Base-by-base conservation (phyloP, 2,329 filamentous ascomycete species). In the Xylariomycetidae sp. region DNA sequence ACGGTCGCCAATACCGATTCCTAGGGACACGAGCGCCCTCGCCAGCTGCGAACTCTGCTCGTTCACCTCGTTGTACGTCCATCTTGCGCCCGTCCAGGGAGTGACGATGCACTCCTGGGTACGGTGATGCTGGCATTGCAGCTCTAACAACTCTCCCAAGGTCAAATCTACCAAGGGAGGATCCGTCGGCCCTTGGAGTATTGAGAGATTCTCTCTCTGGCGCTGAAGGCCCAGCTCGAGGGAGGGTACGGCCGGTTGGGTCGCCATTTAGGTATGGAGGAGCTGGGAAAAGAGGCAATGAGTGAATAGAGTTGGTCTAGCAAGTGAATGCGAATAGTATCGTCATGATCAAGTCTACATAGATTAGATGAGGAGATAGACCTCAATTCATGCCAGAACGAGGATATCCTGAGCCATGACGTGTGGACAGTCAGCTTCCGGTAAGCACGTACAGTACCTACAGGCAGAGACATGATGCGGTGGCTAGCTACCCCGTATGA, bases 71-170 rank as follows among this genome's bases (percentile, higher is more conserved):
- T 74, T 69, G 59, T 84, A 85, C 0, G 80, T 82, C 83, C 83
- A 88, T 49, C 85, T 69, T 4, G 81, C 74, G 1, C 78, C 79
- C 0, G 83, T 88, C 83, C 83, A 88, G 1, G 84, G 81, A 31
- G 85, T 82, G 16, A 88, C 71, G 26, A 89, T 59, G 40, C 77
- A 84, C 54, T 88, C 83, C 34, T 74, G 69, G 31, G 73, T 67
- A 16, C 77, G 74, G 56, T 84, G 78, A 30, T 77, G 70, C 31
- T 77, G 68, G 27, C 74, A 80, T 59, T 89, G 85, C 11, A 85
- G 68, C 39, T 83, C 79, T 25, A 89, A 69, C 1, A 89, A 69
- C 53, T 86, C 80, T 5, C 81, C 80, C 6, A 89, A 69, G 0
- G 82, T 88, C 31, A 88, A 62, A 39, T 87, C 77, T 30, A 85